These are phyloP conservation scores for Protostelium mycophagum DNA, from an alignment of 78 protist genomes.

Conservation along the genomic window DNA sequence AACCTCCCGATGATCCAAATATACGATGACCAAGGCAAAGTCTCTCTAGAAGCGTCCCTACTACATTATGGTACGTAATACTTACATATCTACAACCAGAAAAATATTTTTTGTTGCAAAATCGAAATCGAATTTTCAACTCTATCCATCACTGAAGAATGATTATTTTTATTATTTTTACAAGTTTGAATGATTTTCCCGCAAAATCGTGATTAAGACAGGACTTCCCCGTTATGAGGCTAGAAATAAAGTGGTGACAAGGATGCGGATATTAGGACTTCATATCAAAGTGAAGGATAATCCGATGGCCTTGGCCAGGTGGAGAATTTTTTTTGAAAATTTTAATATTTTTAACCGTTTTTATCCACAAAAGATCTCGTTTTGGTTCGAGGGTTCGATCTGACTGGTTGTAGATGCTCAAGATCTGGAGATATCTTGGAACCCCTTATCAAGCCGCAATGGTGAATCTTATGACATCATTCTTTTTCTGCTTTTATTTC, in stretches of 20 bases:
- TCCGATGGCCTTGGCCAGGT: conserved; percentile 68
- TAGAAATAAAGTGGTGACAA: conserved; percentile 60
- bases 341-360: not conserved
- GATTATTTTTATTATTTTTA: no score
- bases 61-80: conserved; percentile 22
- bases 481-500: not conserved
- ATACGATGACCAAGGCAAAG: conserved; percentile 77
- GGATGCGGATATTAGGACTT: conserved; percentile 45
- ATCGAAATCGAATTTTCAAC: not conserved
- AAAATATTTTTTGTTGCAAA: not conserved
- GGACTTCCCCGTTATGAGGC: conserved; percentile 65
- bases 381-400: no score
- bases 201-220: not conserved
- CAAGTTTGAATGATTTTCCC: no score
- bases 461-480: conserved; percentile 47
- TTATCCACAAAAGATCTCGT: no score
- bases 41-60: conserved; percentile 36
- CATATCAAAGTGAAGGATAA: conserved; percentile 31
- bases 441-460: conserved; percentile 94
- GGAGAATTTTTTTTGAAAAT: conserved; percentile 28
- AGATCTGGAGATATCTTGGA: conserved; percentile 86
- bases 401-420: not conserved
- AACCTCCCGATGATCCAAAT: conserved; percentile 71
- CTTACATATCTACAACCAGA: not conserved
- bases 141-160: no score